Evolutionary conservation across 2,329 filamentous ascomycete genomes (phyloP), one percentile per base, ranked within the genome.

Genomic region (Erysiphe pulchra): DNA sequence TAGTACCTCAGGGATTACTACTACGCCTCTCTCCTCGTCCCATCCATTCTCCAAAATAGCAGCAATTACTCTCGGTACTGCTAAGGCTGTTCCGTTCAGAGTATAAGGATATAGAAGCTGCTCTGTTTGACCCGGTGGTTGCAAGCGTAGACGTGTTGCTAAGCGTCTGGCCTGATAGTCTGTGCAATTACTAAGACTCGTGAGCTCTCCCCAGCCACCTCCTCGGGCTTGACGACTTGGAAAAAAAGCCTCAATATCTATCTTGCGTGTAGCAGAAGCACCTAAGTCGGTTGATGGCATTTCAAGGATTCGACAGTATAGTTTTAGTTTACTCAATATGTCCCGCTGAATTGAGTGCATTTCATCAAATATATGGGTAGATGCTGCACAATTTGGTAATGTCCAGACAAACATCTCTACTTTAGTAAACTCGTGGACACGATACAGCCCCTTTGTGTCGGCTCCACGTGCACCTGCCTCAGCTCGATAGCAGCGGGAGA

Each of bases 321-420:
- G 71, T 34, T 77, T 79, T 0, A 98, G 74, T 0, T 72, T 71
- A 2, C 67, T 65, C 12, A 95, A 66, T 46, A 98, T 86, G 57
- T 90, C 80, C 2, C 73, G 80, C 62, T 98, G 90, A 45, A 94
- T 78, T 49, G 74, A 71, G 45, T 94, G 65, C 67, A 98, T 84
- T 61, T 94, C 85, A 44, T 81, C 67, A 59, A 93, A 93, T 12
- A 87, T 54, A 0, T 69, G 64, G 8, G 69, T 63, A 0, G 74
- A 65, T 37, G 60, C 57, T 31, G 56, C 58, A 2, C 55, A 47
- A 45, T 73, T 67, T 1, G 81, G 74, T 30, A 69, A 55, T 4
- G 83, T 80, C 90, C 90, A 98, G 0, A 80, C 85, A 59, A 98
- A 95, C 68, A 98, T 77, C 62, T 98, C 90, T 0, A 98, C 87